Evolutionary conservation across 108 stramenopile species (phyloP).

Genomic region (Skeletonema grethae): DNA sequence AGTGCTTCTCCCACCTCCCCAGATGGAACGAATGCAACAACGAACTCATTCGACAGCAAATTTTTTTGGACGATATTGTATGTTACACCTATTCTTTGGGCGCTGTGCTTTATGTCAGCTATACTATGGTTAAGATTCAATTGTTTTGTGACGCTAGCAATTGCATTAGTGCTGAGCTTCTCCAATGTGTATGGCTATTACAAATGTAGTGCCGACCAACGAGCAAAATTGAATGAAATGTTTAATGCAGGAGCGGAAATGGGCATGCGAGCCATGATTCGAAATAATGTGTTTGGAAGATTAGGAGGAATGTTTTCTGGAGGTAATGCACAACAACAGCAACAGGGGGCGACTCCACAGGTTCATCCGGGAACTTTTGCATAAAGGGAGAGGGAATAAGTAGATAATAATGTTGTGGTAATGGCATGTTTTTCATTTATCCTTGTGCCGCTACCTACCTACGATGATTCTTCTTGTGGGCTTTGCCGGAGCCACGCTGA

Average conservation of each 20-base stretch:
- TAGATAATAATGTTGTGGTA: slow-evolving; percentile 2
- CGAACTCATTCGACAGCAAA: slow-evolving; percentile 74
- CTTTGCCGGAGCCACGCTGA: slow-evolving; percentile 31
- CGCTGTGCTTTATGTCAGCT: slow-evolving; percentile 65
- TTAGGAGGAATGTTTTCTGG: slow-evolving; percentile 33
- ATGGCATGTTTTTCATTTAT: slow-evolving; percentile 29
- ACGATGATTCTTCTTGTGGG: slow-evolving; percentile 38
- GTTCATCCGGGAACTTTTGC: slow-evolving; percentile 19
- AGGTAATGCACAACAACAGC: slow-evolving; percentile 11
- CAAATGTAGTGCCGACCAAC: slow-evolving; percentile 91
- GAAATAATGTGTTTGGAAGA: slow-evolving; percentile 29
- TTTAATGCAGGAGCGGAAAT: slow-evolving; percentile 64
- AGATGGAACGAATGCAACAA: slow-evolving; percentile 13
- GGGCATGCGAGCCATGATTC: slow-evolving; percentile 66
- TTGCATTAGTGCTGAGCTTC: slow-evolving; percentile 75
- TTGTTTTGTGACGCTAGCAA: slow-evolving; percentile 87
- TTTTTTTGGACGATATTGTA: slow-evolving; percentile 96
- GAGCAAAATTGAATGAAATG: slow-evolving; percentile 74
- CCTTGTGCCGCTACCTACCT: slow-evolving; percentile 14
- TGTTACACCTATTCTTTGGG: slow-evolving; percentile 84
- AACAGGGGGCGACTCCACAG: neutral
- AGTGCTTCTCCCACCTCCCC: slow-evolving; percentile 39
- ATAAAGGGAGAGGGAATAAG: slow-evolving; percentile 2
- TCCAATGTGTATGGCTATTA: slow-evolving; percentile 97
- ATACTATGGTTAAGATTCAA: slow-evolving; percentile 79